Base-by-base conservation (phyloP, 192 early-diverging fungal species). In the Umbelopsis sp. region DNA sequence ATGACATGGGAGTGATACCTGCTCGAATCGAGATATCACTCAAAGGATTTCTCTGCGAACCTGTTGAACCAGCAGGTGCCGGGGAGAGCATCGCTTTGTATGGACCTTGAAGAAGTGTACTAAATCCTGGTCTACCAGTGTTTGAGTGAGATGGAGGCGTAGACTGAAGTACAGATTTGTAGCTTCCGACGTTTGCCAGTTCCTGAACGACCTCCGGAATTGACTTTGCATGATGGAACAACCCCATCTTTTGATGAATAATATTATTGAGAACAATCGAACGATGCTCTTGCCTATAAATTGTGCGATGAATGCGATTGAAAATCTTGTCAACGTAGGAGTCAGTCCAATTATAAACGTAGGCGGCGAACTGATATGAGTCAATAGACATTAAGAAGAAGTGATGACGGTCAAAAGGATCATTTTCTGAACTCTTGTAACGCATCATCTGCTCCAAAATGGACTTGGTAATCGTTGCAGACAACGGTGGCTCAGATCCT, bases 241-340 rank as follows among this genome's bases (percentile, higher is more conserved):
- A 72, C 1, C 87, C 87, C 83, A 88, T 86, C 51, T 88, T 88
- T 71, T 88, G 87, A 52, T 85, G 74, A 9, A 88, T 43, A 26
- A 88, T 84, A 45, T 83, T 88, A 65, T 84, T 77, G 1, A 88
- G 70, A 0, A 83, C 51, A 45, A 72, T 69, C 56, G 80, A 82
- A 29, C 87, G 82, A 41, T 83, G 69, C 66, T 82, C 80, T 66
- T 88, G 83, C 67, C 81, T 80, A 26, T 74, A 71, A 17, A 84
- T 74, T 10, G 80, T 77, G 26, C 72, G 78, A 65, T 79, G 73
- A 11, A 84, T 69, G 0, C 72, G 71, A 10, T 68, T 65, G 45
- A 85, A 86, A 38, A 88, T 72, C 49, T 85, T 82, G 0, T 86
- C 85, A 5, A 76, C 68, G 44, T 81, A 80, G 1, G 66, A 45